Conservation (phyloP, 768 basidiomycete species). For the Neoboletus magnificus region DNA sequence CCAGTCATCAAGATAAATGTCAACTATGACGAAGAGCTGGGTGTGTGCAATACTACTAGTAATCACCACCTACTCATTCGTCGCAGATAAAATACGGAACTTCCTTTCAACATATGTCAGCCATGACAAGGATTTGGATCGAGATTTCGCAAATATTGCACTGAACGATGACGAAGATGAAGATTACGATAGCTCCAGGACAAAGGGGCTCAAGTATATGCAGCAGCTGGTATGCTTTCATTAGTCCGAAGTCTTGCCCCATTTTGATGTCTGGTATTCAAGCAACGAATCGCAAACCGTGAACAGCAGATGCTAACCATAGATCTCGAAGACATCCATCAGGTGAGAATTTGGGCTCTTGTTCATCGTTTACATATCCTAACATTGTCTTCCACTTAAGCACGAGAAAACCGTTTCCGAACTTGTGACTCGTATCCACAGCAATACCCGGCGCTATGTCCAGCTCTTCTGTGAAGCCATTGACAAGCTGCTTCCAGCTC, state of each 20-base stretch:
- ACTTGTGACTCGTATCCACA: constrained; percentile 73
- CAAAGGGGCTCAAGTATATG: constrained; percentile 70
- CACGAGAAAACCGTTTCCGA: constrained; percentile 68
- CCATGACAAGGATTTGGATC: constrained; percentile 62
- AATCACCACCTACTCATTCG: not conserved
- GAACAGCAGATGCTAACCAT: constrained; percentile 87
- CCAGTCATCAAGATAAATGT: constrained; percentile 57
- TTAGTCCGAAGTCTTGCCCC: constrained; percentile 15
- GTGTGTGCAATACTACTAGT: constrained; percentile 31
- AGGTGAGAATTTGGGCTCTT: constrained; percentile 42
- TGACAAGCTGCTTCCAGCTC: constrained; percentile 84
- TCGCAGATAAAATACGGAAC: constrained; percentile 60
- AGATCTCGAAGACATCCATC: constrained; percentile 82
- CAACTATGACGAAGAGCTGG: constrained; percentile 71
- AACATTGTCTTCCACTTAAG: constrained; percentile 35
- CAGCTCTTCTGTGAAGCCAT: constrained; percentile 86
- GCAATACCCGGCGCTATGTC: constrained; percentile 88
- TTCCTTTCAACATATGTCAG: constrained; percentile 71
- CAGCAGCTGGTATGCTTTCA: constrained; percentile 65
- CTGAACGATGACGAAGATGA: constrained; percentile 51
- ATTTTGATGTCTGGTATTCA: constrained; percentile 15
- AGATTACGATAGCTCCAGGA: constrained; percentile 31
- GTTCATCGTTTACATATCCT: not conserved
- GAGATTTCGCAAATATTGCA: constrained; percentile 67
- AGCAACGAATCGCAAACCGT: constrained; percentile 93